Evolutionary conservation across 2,329 filamentous ascomycete genomes (phyloP).

Genomic region (Diaporthe vexans): DNA sequence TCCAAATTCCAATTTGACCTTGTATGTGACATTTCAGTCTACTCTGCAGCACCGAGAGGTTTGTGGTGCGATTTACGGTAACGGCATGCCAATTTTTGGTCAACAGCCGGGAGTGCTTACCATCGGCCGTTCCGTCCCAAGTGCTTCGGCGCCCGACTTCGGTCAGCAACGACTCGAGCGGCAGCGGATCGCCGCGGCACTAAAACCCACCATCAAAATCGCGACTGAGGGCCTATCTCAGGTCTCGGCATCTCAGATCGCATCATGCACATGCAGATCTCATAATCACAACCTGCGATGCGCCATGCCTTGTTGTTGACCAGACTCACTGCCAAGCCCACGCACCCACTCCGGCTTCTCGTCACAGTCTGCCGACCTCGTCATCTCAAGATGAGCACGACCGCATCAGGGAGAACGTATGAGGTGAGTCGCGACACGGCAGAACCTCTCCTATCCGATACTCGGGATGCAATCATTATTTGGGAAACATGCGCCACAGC

Average conservation of each 20-base stretch:
- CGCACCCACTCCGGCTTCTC: neutral
- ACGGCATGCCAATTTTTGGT: neutral
- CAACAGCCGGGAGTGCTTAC: neutral
- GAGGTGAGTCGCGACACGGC: constrained; percentile 30
- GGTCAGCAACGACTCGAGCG: constrained; percentile 36
- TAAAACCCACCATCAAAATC: constrained; percentile 8
- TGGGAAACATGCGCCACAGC: too few relatives aligned
- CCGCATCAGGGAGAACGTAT: constrained; percentile 34
- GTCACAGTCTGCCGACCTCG: neutral
- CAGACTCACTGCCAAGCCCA: neutral
- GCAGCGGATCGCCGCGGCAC: constrained; percentile 26
- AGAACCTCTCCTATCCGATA: neutral
- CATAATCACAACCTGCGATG: constrained; percentile 31
- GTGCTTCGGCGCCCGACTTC: constrained; percentile 36
- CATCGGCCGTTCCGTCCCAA: neutral
- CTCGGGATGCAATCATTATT: neutral
- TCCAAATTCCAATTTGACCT: neutral
- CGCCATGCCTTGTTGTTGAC: constrained; percentile 35
- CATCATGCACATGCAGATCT: neutral
- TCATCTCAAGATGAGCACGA: constrained; percentile 37
- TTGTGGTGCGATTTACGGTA: neutral
- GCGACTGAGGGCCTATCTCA: constrained; percentile 11
- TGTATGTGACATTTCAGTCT: too few relatives aligned
- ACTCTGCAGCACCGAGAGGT: neutral
- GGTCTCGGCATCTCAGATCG: neutral